Percentiles rank a stretch among this genome's conserved stretches.
Evolutionary conservation across 345 rosid genomes (phyloP).

Genomic region (Lenwebbia sp.): DNA sequence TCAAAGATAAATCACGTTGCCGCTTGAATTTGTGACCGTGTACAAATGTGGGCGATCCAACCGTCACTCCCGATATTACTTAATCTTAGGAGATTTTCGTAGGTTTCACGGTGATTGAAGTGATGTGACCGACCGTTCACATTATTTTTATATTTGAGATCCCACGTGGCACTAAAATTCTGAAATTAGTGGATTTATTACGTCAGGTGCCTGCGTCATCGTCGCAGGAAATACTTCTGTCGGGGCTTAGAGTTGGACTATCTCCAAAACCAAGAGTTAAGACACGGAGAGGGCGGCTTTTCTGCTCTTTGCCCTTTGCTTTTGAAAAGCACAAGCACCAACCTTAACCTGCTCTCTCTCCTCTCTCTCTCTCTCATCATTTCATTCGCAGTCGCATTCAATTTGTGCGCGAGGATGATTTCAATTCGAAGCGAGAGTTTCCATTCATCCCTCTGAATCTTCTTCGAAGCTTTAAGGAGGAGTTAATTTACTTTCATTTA

Average conservation of each 20-base stretch:
- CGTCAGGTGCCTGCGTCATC: neutral
- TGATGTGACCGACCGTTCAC: neutral
- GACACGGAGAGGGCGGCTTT: neutral
- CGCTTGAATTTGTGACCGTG: no score
- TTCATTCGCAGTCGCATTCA: neutral
- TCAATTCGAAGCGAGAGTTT: neutral
- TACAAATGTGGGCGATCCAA: no score
- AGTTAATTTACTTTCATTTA: neutral
- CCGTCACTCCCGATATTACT: no score
- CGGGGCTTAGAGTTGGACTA: neutral
- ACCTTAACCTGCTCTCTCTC: neutral
- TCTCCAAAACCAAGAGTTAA: neutral
- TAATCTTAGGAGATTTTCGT: no score
- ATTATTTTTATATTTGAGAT: neutral
- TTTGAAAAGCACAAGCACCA: neutral
- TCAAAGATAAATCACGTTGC: no score
- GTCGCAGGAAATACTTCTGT: neutral
- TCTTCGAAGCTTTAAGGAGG: neutral
- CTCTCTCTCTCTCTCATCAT: neutral
- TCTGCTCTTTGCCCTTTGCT: neutral
- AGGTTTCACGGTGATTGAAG: accelerated
- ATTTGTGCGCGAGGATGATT: neutral
- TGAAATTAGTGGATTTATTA: neutral
- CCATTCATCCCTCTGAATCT: neutral
- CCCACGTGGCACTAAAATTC: neutral